These are phyloP conservation scores for Xylaria scruposa DNA, from an alignment of 495 filamentous ascomycete genomes.

Conservation along the genomic window DNA sequence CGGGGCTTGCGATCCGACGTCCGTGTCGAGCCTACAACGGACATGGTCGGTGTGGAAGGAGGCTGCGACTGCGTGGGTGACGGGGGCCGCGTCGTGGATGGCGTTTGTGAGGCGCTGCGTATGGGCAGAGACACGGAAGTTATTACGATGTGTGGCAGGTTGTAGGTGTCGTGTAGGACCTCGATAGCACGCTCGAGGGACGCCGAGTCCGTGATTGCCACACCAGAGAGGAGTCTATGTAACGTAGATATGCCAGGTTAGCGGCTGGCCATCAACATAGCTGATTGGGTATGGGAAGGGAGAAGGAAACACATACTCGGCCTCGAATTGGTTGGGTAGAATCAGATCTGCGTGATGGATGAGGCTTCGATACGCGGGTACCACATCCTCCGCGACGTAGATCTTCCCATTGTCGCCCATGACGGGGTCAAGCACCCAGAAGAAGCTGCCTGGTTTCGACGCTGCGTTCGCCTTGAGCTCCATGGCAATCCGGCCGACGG, in stretches of 20 bases:
- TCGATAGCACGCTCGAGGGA: slow-evolving; percentile 76
- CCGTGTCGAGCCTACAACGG: slow-evolving; percentile 79
- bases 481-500: slow-evolving; percentile 80
- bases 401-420: slow-evolving; percentile 95
- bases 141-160: slow-evolving; percentile 88
- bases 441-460: slow-evolving; percentile 74
- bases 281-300: not conserved
- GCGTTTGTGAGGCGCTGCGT: slow-evolving; percentile 35
- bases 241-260: not conserved
- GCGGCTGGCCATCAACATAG: not conserved
- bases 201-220: slow-evolving; percentile 75
- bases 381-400: slow-evolving; percentile 88
- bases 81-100: slow-evolving; percentile 37
- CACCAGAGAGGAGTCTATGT: slow-evolving; percentile 76
- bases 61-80: slow-evolving; percentile 44
- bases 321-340: slow-evolving; percentile 95
- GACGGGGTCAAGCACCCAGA: slow-evolving; percentile 97
- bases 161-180: slow-evolving; percentile 75
- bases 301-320: slow-evolving; percentile 68
- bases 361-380: slow-evolving; percentile 85
- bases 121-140: slow-evolving; percentile 73
- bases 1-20: slow-evolving; percentile 68
- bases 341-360: slow-evolving; percentile 86
- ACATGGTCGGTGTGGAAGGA: slow-evolving; percentile 56
- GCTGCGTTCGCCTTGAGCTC: slow-evolving; percentile 74